Base-by-base conservation (phyloP, 768 basidiomycete genomes). In the Boletus rufocinnamomeus region DNA sequence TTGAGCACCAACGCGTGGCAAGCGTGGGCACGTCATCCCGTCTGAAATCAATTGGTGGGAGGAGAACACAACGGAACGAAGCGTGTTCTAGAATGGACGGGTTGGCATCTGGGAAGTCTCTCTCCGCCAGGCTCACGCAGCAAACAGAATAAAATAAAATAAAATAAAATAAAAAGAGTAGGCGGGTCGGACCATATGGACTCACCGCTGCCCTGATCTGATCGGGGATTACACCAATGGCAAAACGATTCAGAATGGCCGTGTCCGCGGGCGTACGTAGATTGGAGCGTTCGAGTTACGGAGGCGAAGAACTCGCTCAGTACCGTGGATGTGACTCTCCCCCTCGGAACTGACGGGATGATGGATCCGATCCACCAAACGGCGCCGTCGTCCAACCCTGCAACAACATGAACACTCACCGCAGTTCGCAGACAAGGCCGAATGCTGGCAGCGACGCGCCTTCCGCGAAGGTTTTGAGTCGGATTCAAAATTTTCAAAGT, bases 401-500 rank as follows among this genome's bases (percentile, higher is more conserved):
- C 21, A 16, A 9, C 6, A 23, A 21, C n/a, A 21, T 13, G 25
- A 14, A 44, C 23, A 44, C 43, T 25, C 43, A 14, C 8, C 21
- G 23, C 43, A 43, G 2, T 40, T 40, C 38, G 38, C n/a, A n/a
- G 2, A n/a, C 19, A n/a, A 40, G 40, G 40, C 21, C 40, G 2
- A 8, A 19, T 38, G 6, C 38, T 19, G 7, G 38, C n/a, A 19
- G n/a, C 40, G 40, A n/a, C 4, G 30, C 14, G 19, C 8, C 30
- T 16, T 37, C 65, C 66, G 66, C 66, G 59, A 66, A 67, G 48
- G 66, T 68, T 68, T 58, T 51, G 55, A 59, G 64, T 66, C 67
- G 37, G 60, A 68, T 52, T 49, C 46, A 27, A 38, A 50, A 19
- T 6, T 50, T 27, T 38, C 50, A 58, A 62, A 62, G 56, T 65